A percentile compares a stretch with the other conserved stretches of the same genome.
phyloP scores from a whole-genome alignment of 2,329 filamentous ascomycete genomes.

The Neofusicoccum parvum region DNA sequence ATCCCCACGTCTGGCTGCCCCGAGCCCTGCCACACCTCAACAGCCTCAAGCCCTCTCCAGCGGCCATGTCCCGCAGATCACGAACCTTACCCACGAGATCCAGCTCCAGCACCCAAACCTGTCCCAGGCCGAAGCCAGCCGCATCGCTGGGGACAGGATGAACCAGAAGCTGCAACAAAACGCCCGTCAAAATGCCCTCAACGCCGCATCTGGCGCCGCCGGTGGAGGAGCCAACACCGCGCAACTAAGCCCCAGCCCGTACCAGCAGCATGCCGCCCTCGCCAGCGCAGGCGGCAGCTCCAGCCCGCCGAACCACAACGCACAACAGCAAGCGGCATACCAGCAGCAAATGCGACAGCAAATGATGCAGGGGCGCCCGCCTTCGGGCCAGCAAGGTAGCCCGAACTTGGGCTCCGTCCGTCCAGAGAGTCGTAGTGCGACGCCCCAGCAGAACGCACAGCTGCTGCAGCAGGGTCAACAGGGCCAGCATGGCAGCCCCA shows the following conservation, averaged over 20 bases:
- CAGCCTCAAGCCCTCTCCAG: constrained; percentile 21
- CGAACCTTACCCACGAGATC: constrained; percentile 19
- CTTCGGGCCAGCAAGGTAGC: constrained; percentile 28
- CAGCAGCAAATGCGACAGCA: constrained; percentile 40
- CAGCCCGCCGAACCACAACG: constrained; percentile 12
- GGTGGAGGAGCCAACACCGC: constrained; percentile 1
- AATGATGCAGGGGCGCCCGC: constrained; percentile 36
- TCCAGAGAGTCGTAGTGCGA: constrained; percentile 39
- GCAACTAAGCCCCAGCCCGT: constrained; percentile 15
- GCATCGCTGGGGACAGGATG: constrained; percentile 18
- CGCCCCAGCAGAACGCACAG: constrained; percentile 31
- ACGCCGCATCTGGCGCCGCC: constrained; percentile 29
- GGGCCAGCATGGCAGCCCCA: constrained; percentile 6
- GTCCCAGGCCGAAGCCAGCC: constrained; percentile 6
- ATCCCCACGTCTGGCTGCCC: constrained; percentile 13
- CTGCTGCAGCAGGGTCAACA: constrained; percentile 5
- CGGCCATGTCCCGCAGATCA: constrained; percentile 20
- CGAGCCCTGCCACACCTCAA: not conserved
- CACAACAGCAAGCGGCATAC: constrained; percentile 25
- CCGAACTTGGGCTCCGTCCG: constrained; percentile 23
- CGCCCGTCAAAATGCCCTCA: constrained; percentile 32
- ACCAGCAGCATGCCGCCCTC: constrained; percentile 18
- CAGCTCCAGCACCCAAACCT: constrained; percentile 12
- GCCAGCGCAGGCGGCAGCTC: constrained; percentile 17
- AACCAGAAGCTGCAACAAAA: constrained; percentile 7